Evolutionary conservation across 768 basidiomycete species (phyloP), one percentile per base, ranked within the genome.

Genomic region (Lentinula guzmanii): DNA sequence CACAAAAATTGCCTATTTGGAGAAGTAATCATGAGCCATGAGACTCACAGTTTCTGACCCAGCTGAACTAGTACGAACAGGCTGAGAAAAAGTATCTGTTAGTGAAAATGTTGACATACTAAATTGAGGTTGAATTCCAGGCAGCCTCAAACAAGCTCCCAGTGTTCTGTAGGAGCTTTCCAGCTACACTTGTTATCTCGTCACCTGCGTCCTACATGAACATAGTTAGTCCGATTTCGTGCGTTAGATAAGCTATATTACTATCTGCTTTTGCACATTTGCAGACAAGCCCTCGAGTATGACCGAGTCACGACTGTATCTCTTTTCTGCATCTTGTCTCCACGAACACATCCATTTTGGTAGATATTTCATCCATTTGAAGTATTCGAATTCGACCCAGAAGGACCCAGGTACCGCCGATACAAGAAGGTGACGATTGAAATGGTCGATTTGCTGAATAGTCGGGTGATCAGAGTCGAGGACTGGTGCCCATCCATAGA

Each of bases 321-420:
- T 65, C 35, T 11, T 6, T 21, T 46, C 31, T 33, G 67, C 72
- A 4, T 70, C 61, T 21, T 62, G 57, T 60, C 71, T 74, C 73
- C 73, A 74, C 18, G 37, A 57, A 11, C 68, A 69, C 63, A 74
- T 56, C 64, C 63, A 70, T 3, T 54, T 50, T 0, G 75, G 75
- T 5, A 76, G 46, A 51, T 70, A 62, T 52, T 63, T 57, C 69
- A 76, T 28, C 41, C 31, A 43, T 15, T 43, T 70, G 64, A 67
- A 70, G 4, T 71, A 66, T 34, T 39, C 7, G 43, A 76, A 72
- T 53, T 76, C 75, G 39, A 75, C 75, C n/a, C 72, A 41, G 62
- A 70, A 67, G 16, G 68, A 64, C 10, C 75, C 75, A 28, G 74
- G 74, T 34, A 62, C 61, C 3, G 69, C 66, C 6, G 74, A 72